Evolutionary conservation across 192 early-diverging fungal species (phyloP), one percentile per base, ranked within the genome.

Genomic region (Podochytrium sp.): DNA sequence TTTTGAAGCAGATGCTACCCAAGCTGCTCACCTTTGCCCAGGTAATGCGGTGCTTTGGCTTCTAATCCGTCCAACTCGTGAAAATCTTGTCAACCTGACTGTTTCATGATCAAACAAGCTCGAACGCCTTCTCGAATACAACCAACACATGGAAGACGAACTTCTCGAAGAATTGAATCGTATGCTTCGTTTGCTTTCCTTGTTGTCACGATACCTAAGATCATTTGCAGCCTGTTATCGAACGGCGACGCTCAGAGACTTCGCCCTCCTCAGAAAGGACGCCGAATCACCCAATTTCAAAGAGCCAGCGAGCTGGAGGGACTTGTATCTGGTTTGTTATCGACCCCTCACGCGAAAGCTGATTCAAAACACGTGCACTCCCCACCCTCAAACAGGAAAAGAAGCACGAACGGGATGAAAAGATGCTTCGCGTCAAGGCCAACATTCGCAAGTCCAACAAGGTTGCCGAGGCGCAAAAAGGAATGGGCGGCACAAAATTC

Each of bases 71-170:
- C 47, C 20, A 3, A 10, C n/a, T 7, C 3, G 14, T 39, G 32
- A 50, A 50, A 42, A 49, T 20, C 39, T 66, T 63, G 56, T 23
- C 56, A n/a, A n/a, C n/a, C n/a, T n/a, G n/a, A n/a, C n/a, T n/a
- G n/a, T n/a, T n/a, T 55, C 30, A 23, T 23, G 7, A 23, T 55
- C 23, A 16, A 4, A 60, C 25, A n/a, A 71, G 69, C 56, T 71
- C 35, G 69, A 71, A 30, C 32, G 40, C 6, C 57, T 71, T 16
- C 25, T 57, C 14, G 69, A 71, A 41, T 71, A 71, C 40, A 71
- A 71, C 41, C 69, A 53, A n/a, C 69, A 71, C 25, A 59, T 71
- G 57, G 55, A 71, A 47, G 33, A 71, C 23, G 53, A 57, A n/a
- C 30, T 71, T 10, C 5, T 32, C n/a, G 35, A 25, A 27, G 69